Evolutionary conservation across 305 asterid species (phyloP).

Genomic region (Solanum aculeatissimum): DNA sequence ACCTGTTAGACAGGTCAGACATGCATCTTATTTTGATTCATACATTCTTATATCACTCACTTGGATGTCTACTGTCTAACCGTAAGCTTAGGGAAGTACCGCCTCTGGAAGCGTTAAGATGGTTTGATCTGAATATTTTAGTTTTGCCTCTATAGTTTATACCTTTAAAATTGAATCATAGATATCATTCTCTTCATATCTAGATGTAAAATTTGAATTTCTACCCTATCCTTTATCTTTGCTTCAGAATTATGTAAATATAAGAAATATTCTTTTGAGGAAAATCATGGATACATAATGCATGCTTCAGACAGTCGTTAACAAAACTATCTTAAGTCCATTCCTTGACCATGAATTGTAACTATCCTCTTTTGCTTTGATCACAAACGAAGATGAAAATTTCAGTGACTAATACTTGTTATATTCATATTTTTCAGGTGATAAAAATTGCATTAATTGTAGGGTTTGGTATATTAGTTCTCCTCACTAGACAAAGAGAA

Average conservation of each 20-base stretch:
- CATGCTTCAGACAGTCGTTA: neutral
- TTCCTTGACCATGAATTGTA: neutral
- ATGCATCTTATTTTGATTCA: neutral
- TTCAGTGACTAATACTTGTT: neutral
- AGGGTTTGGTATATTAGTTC: constrained; percentile 76
- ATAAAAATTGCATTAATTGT: constrained; percentile 49
- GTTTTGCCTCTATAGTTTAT: neutral
- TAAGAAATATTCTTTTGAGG: neutral
- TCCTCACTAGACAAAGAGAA: constrained; percentile 70
- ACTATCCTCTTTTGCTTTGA: neutral
- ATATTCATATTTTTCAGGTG: constrained; percentile 31
- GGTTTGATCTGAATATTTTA: neutral
- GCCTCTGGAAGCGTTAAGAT: neutral
- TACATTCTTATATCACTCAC: neutral
- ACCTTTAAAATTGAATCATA: neutral
- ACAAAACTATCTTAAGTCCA: neutral
- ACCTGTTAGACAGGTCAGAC: constrained; percentile 51
- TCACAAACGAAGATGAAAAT: neutral
- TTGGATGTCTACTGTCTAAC: neutral
- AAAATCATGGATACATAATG: neutral
- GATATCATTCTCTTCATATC: neutral
- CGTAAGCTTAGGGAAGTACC: neutral
- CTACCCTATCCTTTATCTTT: neutral
- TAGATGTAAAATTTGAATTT: neutral
- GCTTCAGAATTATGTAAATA: neutral